These are phyloP conservation scores for Puccinia novopanici DNA, from an alignment of 1,284 basidiomycete genomes.

Conservation along the genomic window DNA sequence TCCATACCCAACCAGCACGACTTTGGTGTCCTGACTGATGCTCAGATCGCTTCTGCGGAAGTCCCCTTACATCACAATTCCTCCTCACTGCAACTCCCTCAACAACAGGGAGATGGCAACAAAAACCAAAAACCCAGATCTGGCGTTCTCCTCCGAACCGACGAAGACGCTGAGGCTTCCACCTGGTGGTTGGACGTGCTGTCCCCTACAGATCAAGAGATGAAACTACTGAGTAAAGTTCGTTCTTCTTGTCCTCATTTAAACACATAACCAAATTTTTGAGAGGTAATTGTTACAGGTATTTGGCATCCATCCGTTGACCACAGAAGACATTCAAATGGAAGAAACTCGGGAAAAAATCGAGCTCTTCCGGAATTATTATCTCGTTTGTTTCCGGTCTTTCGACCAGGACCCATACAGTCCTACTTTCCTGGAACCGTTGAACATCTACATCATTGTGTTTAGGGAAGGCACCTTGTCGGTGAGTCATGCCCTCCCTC, in stretches of 20 bases:
- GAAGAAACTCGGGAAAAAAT: conserved; percentile 99
- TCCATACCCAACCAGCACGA: conserved; percentile 27
- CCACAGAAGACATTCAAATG: conserved; percentile 98
- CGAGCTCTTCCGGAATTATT: conserved; percentile 97
- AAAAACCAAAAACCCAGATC: conserved; percentile 1
- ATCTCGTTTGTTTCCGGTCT: conserved; percentile 97
- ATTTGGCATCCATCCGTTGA: conserved; percentile 94
- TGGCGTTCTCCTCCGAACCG: conserved; percentile 60
- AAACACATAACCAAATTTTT: neutral
- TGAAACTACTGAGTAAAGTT: conserved; percentile 92
- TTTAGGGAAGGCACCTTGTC: conserved; percentile 97
- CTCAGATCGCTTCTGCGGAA: neutral
- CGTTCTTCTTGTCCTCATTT: conserved; percentile 53
- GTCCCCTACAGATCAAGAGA: conserved; percentile 94
- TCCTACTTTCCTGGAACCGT: conserved; percentile 92
- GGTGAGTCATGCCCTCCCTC: conserved; percentile 64
- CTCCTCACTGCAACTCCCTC: neutral
- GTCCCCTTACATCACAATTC: neutral
- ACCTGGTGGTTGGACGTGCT: conserved; percentile 99
- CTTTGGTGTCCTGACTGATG: neutral
- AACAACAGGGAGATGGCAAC: conserved; percentile 10
- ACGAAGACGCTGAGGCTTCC: conserved; percentile 66
- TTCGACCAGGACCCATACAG: conserved; percentile 99
- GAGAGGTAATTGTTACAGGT: conserved; percentile 65
- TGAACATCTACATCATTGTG: conserved; percentile 99